Base-by-base conservation (phyloP, 2,329 filamentous ascomycete species). In the Plenodomus lindquistii region DNA sequence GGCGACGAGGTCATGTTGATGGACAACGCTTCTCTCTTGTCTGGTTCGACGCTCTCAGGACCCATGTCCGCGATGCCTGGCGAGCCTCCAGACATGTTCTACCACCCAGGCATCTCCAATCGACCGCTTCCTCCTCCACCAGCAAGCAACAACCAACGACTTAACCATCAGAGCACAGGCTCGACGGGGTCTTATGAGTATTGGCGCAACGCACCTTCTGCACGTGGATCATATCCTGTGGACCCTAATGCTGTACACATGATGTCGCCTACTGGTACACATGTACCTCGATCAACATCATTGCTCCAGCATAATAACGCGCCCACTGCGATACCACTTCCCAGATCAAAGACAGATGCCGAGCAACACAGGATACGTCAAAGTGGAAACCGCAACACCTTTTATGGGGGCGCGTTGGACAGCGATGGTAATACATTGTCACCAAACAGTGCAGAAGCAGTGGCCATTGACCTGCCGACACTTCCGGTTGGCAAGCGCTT, bases 331-430 rank as follows among this genome's bases (percentile, higher is more conserved):
- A 82, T 89, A 55, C 82, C 91, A 22, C 91, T 94, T n/a, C 87
- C 89, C 34, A 84, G 94, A 48, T 97, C 94, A 29, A 92, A 95
- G 73, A 99, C 94, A 8, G 94, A 99, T 75, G 92, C 92, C 34
- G 88, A 96, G 34, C 87, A 83, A 2, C 62, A 71, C 44, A 59
- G 67, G 29, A 41, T 59, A 31, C 80, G 82, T 56, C 77, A 76
- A 46, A 42, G 58, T 21, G 57, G 48, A 17, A 70, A 69, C 29
- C 64, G 68, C 8, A 69, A 67, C 37, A 70, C 67, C 21, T 65
- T 67, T 42, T 72, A 72, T 49, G 65, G 65, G 16, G 65, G 63
- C 16, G 48, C 55, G 22, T 54, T 66, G 34, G 69, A 73, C 35
- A 72, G 65, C 36, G 71, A 73, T 76, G 84, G 55, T 76, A 85